Base-by-base conservation (phyloP, 371 early-diverging fungal species). In the Lichtheimia corymbifera region DNA sequence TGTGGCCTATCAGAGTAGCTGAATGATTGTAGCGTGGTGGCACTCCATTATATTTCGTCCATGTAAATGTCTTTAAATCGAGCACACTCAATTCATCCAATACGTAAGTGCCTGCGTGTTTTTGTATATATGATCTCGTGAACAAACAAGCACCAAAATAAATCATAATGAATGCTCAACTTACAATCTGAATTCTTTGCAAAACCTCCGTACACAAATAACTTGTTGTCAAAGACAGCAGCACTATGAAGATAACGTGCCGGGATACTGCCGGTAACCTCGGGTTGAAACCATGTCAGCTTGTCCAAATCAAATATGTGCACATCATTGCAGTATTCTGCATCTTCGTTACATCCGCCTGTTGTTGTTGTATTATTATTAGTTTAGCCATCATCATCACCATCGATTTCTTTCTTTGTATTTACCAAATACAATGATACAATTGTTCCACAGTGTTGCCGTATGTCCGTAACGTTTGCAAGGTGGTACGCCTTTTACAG, bases 151-250 rank as follows among this genome's bases (percentile, higher is more conserved):
- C 11, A 35, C 11, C 35, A 35, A 35, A 35, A 35, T 35, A 35
- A 35, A 35, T 35, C 35, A 35, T 35, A 9, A 9, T 11, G 11
- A 35, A 35, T 35, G 43, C 57, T 56, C 18, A 18, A 62, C 78
- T 72, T 80, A 82, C 87, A 83, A 49, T 87, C 86, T 30, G 85
- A 70, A 47, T 77, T 81, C 59, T 78, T 80, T 20, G 85, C 83
- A 63, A 88, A 82, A 9, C 89, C 89, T 27, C 89, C 89, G 61
- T 85, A 89, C 25, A 89, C 73, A 63, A 83, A 84, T 50, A 89
- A 64, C 65, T 82, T 87, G 66, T 86, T 80, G 43, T 83, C 74
- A 68, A 79, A 83, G 5, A 87, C 80, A 1, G 79, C 77, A 9
- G 89, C 87, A 27, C 84, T 83, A 50, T 89, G 89, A 14, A 85